phyloP scores from a whole-genome alignment of 2,329 filamentous ascomycete species.

The Plenodomus biglobosus region DNA sequence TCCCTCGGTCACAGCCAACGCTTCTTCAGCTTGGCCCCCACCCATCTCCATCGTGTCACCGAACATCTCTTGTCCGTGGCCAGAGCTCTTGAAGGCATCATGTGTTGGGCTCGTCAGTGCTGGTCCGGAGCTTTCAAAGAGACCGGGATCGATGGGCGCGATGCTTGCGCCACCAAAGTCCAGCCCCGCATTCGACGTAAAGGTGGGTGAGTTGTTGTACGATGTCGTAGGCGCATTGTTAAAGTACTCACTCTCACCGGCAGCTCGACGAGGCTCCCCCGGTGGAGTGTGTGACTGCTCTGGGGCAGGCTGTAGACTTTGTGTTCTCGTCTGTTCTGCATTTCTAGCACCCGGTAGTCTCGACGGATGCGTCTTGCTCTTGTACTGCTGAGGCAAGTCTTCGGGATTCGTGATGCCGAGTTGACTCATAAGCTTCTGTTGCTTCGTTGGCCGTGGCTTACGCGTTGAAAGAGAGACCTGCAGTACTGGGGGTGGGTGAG shows the following conservation, averaged over 20 bases:
- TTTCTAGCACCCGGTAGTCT: conserved; percentile 62
- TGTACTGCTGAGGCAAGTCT: conserved; percentile 79
- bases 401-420: conserved; percentile 88
- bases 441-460: conserved; percentile 93
- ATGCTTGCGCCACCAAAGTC: conserved; percentile 34
- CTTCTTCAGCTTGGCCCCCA: conserved; percentile 43
- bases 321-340: conserved; percentile 24
- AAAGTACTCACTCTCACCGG: conserved; percentile 39
- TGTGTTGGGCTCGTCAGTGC: conserved; percentile 39
- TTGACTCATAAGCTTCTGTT: conserved; percentile 90
- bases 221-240: conserved; percentile 25
- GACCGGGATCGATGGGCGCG: conserved; percentile 40
- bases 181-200: conserved; percentile 34
- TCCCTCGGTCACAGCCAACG: conserved; percentile 40
- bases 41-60: conserved; percentile 40
- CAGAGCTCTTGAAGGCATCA: conserved; percentile 42
- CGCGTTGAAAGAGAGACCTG: conserved; percentile 88
- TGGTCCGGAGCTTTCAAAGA: conserved; percentile 38
- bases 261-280: conserved; percentile 37
- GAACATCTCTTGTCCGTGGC: conserved; percentile 42
- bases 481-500: conserved; percentile 79
- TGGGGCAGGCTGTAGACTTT: conserved; percentile 39
- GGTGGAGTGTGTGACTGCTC: conserved; percentile 44
- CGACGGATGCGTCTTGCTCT: conserved; percentile 62
- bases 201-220: conserved; percentile 41